Base-by-base conservation (phyloP, 2,329 filamentous ascomycete genomes). In the Torrubiella hemipterigena region DNA sequence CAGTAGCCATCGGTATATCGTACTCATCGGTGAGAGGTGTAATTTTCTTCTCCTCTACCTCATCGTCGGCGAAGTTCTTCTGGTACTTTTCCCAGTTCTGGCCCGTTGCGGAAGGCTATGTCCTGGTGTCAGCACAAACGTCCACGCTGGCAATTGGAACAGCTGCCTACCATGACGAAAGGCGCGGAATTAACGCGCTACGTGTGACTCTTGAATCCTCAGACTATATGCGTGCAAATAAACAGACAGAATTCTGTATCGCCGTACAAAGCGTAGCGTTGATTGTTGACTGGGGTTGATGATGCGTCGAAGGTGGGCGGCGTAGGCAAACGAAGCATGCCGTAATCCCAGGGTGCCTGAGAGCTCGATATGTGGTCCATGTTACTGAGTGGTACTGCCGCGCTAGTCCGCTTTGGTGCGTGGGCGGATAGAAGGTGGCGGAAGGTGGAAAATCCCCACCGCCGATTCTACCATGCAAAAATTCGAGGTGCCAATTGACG, bases 21-120 rank as follows among this genome's bases (percentile, higher is more conserved):
- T 72, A 95, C 89, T 96, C 91, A 66, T 96, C 91, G 46, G 87
- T 81, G 40, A 98, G 68, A 43, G 91, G 91, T 38, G 86, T 89
- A 55, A 98, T 98, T 76, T 98, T 98, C 80, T 98, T 98, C 73
- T 98, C 91, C 57, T 93, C 86, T 59, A 87, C 69, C 58, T 96
- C 91, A 50, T 98, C 91, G 53, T 98, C 91, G 53, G 81, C 89
- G 54, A 84, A 98, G 54, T 79, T 87, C 73, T 96, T 95, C 66
- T 83, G 75, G 71, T 94, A 96, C 69, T 96, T 96, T 73, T 98
- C 91, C 91, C 91, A 98, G 73, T 76, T 84, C 60, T 72, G 65
- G 56, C 91, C 91, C 50, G 81, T 93, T 61, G 91, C 89, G 67
- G 83, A 89, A 71, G 87, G 87, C 87, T 95, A 74, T 56, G 47